Evolutionary conservation across 352 stramenopile genomes (phyloP).

Genomic region (Phytophthora sp.): DNA sequence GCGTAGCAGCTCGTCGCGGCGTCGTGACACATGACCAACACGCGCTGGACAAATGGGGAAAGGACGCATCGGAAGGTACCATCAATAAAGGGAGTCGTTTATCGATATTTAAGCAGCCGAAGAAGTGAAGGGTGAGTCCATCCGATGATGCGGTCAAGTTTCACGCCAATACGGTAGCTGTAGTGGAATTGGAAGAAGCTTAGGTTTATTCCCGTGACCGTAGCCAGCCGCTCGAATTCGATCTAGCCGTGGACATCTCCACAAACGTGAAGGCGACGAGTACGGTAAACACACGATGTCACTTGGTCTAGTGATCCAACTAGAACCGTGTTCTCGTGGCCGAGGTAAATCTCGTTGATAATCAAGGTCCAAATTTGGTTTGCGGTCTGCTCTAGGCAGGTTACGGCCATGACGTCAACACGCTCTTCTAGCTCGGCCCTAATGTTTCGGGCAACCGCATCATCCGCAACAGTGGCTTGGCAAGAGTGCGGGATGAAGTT

Average conservation of each 20-base stretch:
- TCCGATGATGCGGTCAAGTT: not conserved
- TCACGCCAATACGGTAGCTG: not conserved
- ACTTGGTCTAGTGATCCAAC: too few relatives aligned
- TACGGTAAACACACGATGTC: not conserved
- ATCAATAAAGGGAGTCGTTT: not conserved
- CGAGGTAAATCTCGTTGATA: too few relatives aligned
- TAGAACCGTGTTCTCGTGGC: too few relatives aligned
- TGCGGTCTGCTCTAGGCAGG: too few relatives aligned
- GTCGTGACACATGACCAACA: not conserved
- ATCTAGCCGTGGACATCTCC: not conserved
- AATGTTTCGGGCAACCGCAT: too few relatives aligned
- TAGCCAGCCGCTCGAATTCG: not conserved
- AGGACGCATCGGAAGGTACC: not conserved
- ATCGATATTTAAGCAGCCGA: not conserved
- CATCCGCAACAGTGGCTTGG: too few relatives aligned
- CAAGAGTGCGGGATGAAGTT: too few relatives aligned
- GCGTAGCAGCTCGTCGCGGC: too few relatives aligned
- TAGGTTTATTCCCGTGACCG: not conserved
- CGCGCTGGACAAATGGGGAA: not conserved
- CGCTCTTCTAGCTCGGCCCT: too few relatives aligned
- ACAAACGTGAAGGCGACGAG: not conserved
- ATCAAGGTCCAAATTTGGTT: too few relatives aligned
- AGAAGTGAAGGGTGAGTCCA: not conserved
- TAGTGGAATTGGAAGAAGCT: conserved; percentile 1
- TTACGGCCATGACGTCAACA: too few relatives aligned